A percentile compares a stretch with the other conserved stretches of the same genome.
These are phyloP conservation scores for Anastatica hierochuntica DNA, from an alignment of 345 rosid species.

Conservation along the genomic window DNA sequence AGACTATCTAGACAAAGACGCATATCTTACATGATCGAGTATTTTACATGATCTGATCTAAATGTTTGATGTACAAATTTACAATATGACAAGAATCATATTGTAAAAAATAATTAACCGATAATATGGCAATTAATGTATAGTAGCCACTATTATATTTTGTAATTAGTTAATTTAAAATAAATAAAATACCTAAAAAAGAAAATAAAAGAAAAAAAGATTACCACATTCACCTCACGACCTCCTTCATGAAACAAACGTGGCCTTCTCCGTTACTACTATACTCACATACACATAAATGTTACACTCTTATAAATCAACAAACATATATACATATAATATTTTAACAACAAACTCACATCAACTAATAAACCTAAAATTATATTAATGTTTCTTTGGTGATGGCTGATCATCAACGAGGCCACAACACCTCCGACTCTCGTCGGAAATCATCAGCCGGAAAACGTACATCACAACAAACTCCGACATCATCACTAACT, in stretches of 20 bases:
- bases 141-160: too few species aligned
- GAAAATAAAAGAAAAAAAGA: constrained; percentile 23
- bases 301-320: constrained; percentile 1
- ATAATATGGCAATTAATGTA: too few species aligned
- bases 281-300: constrained; percentile 25
- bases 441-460: constrained; percentile 33
- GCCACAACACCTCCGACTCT: constrained; percentile 28
- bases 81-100: too few species aligned
- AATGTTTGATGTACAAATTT: too few species aligned
- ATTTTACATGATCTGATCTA: too few species aligned
- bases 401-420: constrained; percentile 45
- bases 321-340: neutral
- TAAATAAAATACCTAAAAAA: neutral
- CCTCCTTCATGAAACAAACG: constrained; percentile 80
- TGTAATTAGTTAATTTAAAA: neutral
- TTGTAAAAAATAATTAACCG: too few species aligned
- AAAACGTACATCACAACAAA: constrained; percentile 18
- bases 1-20: too few species aligned
- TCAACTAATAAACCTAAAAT: too few species aligned
- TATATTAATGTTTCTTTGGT: neutral
- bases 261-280: constrained; percentile 25
- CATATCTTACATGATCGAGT: too few species aligned
- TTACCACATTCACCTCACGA: constrained; percentile 52
- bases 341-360: constrained; percentile 15
- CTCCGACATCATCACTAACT: constrained; percentile 8